Conservation (phyloP, 2,329 filamentous ascomycete genomes). For the Grosmannia penicillata region DNA sequence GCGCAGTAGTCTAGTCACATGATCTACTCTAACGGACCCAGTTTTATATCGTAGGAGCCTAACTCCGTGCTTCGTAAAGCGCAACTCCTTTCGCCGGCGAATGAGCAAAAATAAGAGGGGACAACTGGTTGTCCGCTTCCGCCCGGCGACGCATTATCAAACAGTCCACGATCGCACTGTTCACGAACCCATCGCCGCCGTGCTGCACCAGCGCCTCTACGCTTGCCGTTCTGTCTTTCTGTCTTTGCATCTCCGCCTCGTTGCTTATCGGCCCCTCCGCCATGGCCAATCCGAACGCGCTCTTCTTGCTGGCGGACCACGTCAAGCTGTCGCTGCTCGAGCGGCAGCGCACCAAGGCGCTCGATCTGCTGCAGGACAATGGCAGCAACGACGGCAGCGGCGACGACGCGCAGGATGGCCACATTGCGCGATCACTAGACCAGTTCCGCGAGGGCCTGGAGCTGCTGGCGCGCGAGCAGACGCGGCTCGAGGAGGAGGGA, state of each 20-base stretch:
- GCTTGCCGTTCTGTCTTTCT: conserved; percentile 21
- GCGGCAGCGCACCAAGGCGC: conserved; percentile 68
- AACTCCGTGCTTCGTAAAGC: too few species aligned
- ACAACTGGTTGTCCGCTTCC: too few species aligned
- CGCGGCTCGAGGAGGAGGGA: conserved; percentile 46
- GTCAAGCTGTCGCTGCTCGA: conserved; percentile 93
- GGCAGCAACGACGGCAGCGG: not conserved
- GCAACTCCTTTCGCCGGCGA: too few species aligned
- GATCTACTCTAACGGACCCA: too few species aligned
- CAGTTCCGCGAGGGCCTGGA: conserved; percentile 72
- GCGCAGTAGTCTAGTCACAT: too few species aligned
- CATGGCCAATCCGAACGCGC: conserved; percentile 54
- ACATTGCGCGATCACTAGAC: conserved; percentile 78
- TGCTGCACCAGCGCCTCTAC: conserved; percentile 75
- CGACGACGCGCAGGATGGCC: conserved; percentile 62
- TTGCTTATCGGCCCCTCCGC: not conserved
- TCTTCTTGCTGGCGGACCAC: conserved; percentile 88
- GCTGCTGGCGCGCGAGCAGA: conserved; percentile 47
- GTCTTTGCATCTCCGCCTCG: not conserved
- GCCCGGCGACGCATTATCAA: too few species aligned
- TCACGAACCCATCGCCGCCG: too few species aligned
- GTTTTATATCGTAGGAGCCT: too few species aligned
- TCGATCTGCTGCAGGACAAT: conserved; percentile 51
- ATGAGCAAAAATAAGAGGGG: too few species aligned
- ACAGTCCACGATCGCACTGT: too few species aligned